Evolutionary conservation across 257 asterid genomes (phyloP).

Genomic region (Agastache rugosa): DNA sequence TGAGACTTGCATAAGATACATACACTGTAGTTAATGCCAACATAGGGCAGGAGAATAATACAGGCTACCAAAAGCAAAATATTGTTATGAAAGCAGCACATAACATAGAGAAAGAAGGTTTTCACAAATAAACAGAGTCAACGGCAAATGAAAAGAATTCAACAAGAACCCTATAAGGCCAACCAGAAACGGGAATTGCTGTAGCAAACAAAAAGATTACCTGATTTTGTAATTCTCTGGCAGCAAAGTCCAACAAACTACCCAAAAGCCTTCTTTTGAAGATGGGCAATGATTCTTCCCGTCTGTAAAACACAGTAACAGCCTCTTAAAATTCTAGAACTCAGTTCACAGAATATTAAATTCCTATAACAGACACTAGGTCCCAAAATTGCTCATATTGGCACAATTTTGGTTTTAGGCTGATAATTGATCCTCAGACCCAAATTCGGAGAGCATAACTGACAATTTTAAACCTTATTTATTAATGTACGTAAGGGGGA

Average conservation of each 20-base stretch:
- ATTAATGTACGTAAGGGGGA: conserved; percentile 17
- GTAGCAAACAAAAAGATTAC: conserved; percentile 48
- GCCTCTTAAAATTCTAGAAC: conserved; percentile 28
- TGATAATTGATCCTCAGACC: conserved; percentile 23
- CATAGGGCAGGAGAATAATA: conserved; percentile 27
- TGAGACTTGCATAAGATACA: conserved; percentile 16
- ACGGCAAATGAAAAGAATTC: conserved; percentile 33
- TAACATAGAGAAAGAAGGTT: conserved; percentile 14
- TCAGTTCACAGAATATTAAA: not conserved
- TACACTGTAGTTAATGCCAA: conserved; percentile 14
- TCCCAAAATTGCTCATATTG: conserved; percentile 24
- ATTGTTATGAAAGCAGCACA: conserved; percentile 25
- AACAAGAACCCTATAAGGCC: conserved; percentile 25
- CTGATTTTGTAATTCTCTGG: conserved; percentile 95
- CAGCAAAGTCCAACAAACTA: conserved; percentile 92
- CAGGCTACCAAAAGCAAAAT: conserved; percentile 30
- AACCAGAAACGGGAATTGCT: conserved; percentile 29
- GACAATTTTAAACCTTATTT: conserved; percentile 29
- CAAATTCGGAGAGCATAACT: conserved; percentile 10
- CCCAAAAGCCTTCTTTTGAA: conserved; percentile 96
- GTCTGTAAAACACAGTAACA: conserved; percentile 55
- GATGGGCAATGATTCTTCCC: conserved; percentile 91
- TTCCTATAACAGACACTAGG: conserved; percentile 27
- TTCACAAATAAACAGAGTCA: conserved; percentile 22
- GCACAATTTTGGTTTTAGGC: conserved; percentile 33